Evolutionary conservation across 495 filamentous ascomycete genomes (phyloP), one percentile per base, ranked within the genome.

Genomic region (Thermothielavioides terrestris): DNA sequence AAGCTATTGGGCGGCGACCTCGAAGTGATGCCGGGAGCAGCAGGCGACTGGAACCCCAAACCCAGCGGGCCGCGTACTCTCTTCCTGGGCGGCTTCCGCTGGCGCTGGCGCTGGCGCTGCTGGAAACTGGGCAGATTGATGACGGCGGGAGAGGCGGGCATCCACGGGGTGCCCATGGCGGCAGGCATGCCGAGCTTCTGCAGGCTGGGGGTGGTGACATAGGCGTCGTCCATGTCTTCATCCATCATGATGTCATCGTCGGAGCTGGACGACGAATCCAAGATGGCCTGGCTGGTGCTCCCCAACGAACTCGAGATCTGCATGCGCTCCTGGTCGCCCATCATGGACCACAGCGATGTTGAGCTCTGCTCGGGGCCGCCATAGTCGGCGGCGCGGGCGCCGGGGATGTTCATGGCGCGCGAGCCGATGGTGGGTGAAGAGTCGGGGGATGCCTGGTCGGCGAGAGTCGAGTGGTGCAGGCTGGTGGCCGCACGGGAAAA

Each of bases 401-500:
- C 53, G 37, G 88, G 89, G 32, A 94, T 91, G 53, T 78, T 82
- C 75, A 95, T 83, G 7, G 82, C 84, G 21, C 86, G 78, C 25
- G 85, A 85, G 17, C 70, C 69, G 35, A 94, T 83, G n/a, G 80
- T 89, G 0, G 94, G 94, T 0, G 89, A 95, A 4, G 89, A 94
- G 61, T 95, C 90, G 11, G 94, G 92, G n/a, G 87, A 92, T 0
- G 86, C 84, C 56, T 89, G 83, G 46, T 86, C 84, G 36, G 89
- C 89, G 7, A 96, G 75, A 2, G 85, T 97, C 20, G 92, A 96
- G 66, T 97, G 94, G 69, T 98, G 92, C 10, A 98, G 77, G 55
- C 89, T 94, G 4, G 92, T 97, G 49, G 89, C 91, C 37, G 88
- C 89, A 55, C 90, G 78, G n/a, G 89, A 87, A 66, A 92, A 95